phyloP scores from a whole-genome alignment of 106 monocot genomes.

The Dendrobium officinale region DNA sequence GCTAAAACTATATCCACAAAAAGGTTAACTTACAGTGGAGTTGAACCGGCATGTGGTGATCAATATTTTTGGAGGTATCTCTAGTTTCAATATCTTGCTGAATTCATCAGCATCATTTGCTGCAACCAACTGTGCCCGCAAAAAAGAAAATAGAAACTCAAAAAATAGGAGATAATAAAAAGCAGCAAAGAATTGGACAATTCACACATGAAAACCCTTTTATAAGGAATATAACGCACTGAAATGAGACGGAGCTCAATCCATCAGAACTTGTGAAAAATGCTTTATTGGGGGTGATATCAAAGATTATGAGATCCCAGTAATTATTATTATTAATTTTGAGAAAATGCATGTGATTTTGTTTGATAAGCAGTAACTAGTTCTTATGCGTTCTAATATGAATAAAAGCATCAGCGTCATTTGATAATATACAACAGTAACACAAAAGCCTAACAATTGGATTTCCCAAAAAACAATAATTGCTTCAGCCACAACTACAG shows the following conservation, averaged over 20 bases:
- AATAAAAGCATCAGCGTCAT: too few relatives aligned
- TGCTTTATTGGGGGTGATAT: too few relatives aligned
- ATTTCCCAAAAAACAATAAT: too few relatives aligned
- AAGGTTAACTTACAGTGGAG: slow-evolving; percentile 48
- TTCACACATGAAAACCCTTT: not conserved
- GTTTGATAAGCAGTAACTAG: too few relatives aligned
- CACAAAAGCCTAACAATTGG: too few relatives aligned
- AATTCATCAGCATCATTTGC: slow-evolving; percentile 96
- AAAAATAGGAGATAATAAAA: not conserved
- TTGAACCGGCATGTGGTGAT: slow-evolving; percentile 91
- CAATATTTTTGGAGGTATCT: slow-evolving; percentile 60
- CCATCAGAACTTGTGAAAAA: too few relatives aligned
- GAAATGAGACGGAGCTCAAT: not conserved
- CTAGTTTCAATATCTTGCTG: slow-evolving; percentile 50
- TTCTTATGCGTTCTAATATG: too few relatives aligned
- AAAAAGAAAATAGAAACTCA: not conserved
- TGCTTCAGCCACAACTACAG: too few relatives aligned
- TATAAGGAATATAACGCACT: not conserved
- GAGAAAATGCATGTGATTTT: too few relatives aligned
- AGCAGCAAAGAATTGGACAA: not conserved
- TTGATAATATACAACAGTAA: too few relatives aligned
- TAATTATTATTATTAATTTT: too few relatives aligned
- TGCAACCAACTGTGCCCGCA: slow-evolving; percentile 59
- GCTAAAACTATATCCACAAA: not conserved
- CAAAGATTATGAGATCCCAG: too few relatives aligned